phyloP scores from a whole-genome alignment of 1,284 basidiomycete species.

The Pascua guehoae region DNA sequence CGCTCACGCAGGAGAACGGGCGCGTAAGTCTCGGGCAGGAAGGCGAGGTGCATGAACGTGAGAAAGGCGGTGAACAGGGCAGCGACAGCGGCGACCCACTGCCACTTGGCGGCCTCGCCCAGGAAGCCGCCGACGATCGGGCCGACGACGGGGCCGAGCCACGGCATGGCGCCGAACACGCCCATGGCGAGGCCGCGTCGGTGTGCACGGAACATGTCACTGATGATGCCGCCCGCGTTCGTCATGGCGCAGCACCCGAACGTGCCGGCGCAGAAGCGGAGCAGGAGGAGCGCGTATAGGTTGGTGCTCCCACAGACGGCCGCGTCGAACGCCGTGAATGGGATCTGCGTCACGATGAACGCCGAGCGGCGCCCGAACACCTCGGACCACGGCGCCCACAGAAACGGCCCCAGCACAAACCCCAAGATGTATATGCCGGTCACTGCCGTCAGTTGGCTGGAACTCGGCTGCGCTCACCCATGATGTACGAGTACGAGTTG shows the following conservation, averaged over 20 bases:
- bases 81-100: conserved; percentile 64
- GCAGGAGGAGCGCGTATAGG: conserved; percentile 48
- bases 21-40: conserved; percentile 48
- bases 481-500: conserved; percentile 17
- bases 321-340: conserved; percentile 49
- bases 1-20: conserved; percentile 43
- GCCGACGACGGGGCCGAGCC: conserved; percentile 40
- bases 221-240: conserved; percentile 50
- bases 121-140: conserved; percentile 14
- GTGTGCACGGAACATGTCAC: conserved; percentile 48
- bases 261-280: conserved; percentile 51
- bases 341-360: conserved; percentile 46
- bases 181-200: conserved; percentile 50
- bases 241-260: conserved; percentile 50
- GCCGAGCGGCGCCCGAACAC: conserved; percentile 39
- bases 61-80: conserved; percentile 49
- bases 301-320: conserved; percentile 47
- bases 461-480: conserved; percentile 2
- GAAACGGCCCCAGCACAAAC: conserved; percentile 16
- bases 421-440: conserved; percentile 17
- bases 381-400: conserved; percentile 36
- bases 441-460: conserved; percentile 9
- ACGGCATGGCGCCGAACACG: conserved; percentile 54
- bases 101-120: conserved; percentile 32
- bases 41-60: conserved; percentile 30